A percentile compares a stretch with the other conserved stretches of the same genome.
Conservation (phyloP, 2,329 filamentous ascomycete species). For the Sarocladium oryzae region DNA sequence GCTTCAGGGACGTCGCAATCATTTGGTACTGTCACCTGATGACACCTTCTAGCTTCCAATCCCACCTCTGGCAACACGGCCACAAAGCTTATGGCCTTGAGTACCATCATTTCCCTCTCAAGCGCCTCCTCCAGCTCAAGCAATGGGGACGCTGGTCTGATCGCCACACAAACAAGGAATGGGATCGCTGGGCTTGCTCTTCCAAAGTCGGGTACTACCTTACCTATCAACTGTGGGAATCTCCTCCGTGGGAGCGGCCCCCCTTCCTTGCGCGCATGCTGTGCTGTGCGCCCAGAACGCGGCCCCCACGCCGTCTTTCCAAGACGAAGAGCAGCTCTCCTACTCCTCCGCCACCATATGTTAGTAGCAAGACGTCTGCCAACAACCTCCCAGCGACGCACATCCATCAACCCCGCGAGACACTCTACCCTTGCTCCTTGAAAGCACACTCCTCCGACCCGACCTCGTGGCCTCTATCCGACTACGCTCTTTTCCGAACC, state of each 20-base stretch:
- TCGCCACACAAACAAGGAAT: constrained; percentile 9
- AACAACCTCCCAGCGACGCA: not conserved
- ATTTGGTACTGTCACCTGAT: constrained; percentile 17
- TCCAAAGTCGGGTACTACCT: constrained; percentile 6
- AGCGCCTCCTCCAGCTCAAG: constrained; percentile 9
- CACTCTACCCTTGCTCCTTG: constrained; percentile 5
- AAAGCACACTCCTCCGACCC: constrained; percentile 3
- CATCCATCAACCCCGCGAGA: constrained; percentile 9
- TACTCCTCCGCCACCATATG: constrained; percentile 4
- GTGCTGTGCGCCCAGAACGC: not conserved
- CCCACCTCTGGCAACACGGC: constrained; percentile 12
- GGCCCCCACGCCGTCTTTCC: not conserved
- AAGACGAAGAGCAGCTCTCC: not conserved
- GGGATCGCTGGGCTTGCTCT: constrained; percentile 9
- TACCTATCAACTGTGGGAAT: constrained; percentile 13
- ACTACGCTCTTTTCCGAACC: constrained; percentile 11
- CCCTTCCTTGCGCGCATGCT: not conserved
- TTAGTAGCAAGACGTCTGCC: not conserved
- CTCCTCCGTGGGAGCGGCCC: not conserved
- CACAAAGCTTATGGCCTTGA: constrained; percentile 13
- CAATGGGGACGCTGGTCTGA: constrained; percentile 12
- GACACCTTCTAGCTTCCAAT: constrained; percentile 13
- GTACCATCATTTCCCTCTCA: constrained; percentile 14
- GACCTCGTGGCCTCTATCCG: constrained; percentile 6
- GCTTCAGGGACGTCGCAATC: constrained; percentile 14